These are phyloP conservation scores for Cryptosporidium viatorum DNA, from an alignment of 169 alveolate genomes.

Conservation along the genomic window DNA sequence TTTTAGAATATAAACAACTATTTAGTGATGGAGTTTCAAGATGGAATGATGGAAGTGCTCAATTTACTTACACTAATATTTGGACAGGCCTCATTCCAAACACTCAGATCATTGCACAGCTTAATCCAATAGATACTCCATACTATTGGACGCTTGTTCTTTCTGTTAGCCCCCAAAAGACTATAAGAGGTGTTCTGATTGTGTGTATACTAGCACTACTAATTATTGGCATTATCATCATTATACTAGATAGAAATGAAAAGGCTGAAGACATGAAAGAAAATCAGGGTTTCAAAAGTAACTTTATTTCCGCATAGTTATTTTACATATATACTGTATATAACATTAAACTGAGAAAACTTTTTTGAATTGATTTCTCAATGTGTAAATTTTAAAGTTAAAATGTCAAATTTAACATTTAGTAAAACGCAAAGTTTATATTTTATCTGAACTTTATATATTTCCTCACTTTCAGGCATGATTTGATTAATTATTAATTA, in stretches of 20 bases:
- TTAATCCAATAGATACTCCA: constrained; percentile 45
- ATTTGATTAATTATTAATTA: too few relatives aligned
- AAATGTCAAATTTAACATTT: background rate
- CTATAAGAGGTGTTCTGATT: constrained; percentile 29
- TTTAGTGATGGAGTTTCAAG: constrained; percentile 5
- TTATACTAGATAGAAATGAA: constrained; percentile 38
- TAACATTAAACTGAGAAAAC: background rate
- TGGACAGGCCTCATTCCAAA: constrained; percentile 73
- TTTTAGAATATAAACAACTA: constrained; percentile 1
- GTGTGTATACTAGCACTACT: constrained; percentile 31
- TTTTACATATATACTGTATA: background rate
- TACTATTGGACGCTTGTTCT: constrained; percentile 54
- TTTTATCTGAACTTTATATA: background rate
- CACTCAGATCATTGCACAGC: constrained; percentile 55
- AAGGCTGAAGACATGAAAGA: constrained; percentile 70
- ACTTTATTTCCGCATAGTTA: constrained; percentile 60
- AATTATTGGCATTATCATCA: constrained; percentile 41
- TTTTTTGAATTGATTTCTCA: background rate
- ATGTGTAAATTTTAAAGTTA: background rate
- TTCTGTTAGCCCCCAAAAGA: constrained; percentile 63
- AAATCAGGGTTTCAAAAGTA: constrained; percentile 59
- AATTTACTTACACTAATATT: constrained; percentile 29
- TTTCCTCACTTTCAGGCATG: background rate
- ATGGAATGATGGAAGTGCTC: background rate
- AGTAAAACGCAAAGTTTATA: background rate